These are phyloP conservation scores for Clonostachys solani DNA, from an alignment of 2,329 filamentous ascomycete genomes.

Conservation along the genomic window DNA sequence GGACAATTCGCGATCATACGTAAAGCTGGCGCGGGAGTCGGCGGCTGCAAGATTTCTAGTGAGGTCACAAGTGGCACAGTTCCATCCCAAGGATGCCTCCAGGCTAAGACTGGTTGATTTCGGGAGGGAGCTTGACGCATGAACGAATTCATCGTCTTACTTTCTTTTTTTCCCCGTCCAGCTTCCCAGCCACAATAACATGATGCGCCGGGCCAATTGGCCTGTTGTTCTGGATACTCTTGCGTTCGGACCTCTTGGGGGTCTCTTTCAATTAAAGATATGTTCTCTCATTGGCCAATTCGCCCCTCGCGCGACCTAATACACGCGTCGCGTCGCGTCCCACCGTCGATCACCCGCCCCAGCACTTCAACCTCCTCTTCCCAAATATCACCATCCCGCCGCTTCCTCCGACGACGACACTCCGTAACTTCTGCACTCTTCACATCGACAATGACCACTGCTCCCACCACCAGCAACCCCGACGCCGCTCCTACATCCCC, in stretches of 20 bases:
- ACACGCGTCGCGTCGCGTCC: constrained; percentile 9
- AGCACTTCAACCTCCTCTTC: neutral
- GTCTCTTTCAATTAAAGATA: neutral
- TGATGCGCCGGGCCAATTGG: too few relatives aligned
- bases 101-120: constrained; percentile 58
- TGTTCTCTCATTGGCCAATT: neutral
- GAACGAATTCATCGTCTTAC: neutral
- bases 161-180: neutral
- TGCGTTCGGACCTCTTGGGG: too few relatives aligned
- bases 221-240: too few relatives aligned
- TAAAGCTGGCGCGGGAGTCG: constrained; percentile 54
- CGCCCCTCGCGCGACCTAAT: neutral
- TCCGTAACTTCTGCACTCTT: neutral
- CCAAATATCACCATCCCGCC: neutral
- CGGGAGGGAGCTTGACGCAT: constrained; percentile 46
- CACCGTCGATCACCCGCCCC: constrained; percentile 18
- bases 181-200: neutral
- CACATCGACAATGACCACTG: constrained; percentile 9
- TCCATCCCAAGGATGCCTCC: constrained; percentile 60
- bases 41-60: constrained; percentile 61
- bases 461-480: constrained; percentile 45
- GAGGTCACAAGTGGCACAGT: constrained; percentile 61
- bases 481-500: constrained; percentile 49
- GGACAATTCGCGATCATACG: constrained; percentile 51
- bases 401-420: neutral